A percentile compares a stretch with the other conserved stretches of the same genome.
These are phyloP conservation scores for Dactylorhiza incarnata DNA, from an alignment of 106 monocot species.

Conservation along the genomic window DNA sequence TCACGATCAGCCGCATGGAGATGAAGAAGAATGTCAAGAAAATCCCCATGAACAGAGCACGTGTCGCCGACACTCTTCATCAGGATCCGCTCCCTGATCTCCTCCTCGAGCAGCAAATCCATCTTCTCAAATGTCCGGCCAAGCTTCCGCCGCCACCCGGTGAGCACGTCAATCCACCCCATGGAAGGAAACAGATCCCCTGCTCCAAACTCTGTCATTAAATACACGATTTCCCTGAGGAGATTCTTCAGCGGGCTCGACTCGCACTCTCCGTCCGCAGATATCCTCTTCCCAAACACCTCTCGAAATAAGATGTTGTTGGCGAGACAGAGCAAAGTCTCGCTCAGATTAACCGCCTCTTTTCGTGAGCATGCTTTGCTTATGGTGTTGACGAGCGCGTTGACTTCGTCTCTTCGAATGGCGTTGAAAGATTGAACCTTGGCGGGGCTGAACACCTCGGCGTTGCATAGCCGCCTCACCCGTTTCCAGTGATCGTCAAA, in stretches of 20 bases:
- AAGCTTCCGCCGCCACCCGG: background rate
- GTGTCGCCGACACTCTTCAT: background rate
- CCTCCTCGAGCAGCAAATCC: background rate
- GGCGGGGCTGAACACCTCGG: background rate
- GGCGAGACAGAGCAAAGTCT: background rate
- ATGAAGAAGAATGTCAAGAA: background rate
- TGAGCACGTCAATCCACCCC: background rate
- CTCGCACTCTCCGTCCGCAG: background rate
- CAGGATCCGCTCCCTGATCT: background rate
- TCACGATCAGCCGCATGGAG: background rate
- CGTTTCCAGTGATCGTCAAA: background rate
- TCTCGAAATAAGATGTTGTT: background rate
- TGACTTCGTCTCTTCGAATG: background rate
- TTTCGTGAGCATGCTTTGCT: background rate
- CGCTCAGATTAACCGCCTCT: background rate
- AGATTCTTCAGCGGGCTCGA: background rate
- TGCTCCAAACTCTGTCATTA: background rate
- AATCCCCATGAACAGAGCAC: background rate
- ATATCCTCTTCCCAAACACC: background rate
- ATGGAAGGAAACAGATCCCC: background rate
- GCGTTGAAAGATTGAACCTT: background rate
- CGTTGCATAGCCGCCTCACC: background rate
- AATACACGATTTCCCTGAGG: background rate
- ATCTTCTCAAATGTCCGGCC: background rate
- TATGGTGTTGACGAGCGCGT: background rate